Evolutionary conservation across 257 asterid genomes (phyloP), one percentile per base, ranked within the genome.

Genomic region (Rauvolfia tetraphylla): DNA sequence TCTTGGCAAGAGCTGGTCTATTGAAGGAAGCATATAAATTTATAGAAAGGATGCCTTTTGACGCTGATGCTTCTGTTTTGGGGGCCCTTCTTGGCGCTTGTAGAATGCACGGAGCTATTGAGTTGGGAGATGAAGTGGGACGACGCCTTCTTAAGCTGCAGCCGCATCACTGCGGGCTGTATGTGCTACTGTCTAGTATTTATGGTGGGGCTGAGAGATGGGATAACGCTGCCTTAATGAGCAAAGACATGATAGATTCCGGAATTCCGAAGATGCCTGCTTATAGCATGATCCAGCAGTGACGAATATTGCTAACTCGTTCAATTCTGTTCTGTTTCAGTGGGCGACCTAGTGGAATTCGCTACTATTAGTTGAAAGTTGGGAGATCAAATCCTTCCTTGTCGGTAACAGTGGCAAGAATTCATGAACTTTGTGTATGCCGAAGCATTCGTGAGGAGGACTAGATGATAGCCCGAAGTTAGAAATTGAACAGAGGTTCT

Each of bases 21-120:
- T n/a, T n/a, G n/a, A n/a, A n/a, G n/a, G n/a, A n/a, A n/a, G n/a
- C n/a, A n/a, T n/a, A n/a, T n/a, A n/a, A n/a, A n/a, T n/a, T n/a
- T n/a, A n/a, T 74, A 76, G 74, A 53, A 71, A 87, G 76, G 78
- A 92, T 94, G 95, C 97, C 97, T 71, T 87, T 90, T 72, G 81
- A 85, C 83, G 96, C 97, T 12, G 95, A 90, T 84, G 90, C 86
- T 34, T 85, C 97, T 69, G 97, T 92, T 49, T 80, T 86, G 74
- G 97, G 97, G 48, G 97, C 95, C 54, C 89, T 94, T 80, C 80
- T 94, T 74, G 93, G 93, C 67, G 96, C 97, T 62, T 92, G 97
- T 82, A 88, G 84, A 81, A 83, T 92, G 74, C 93, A 90, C 68
- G 96, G 97, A 78, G 88, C 81, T 36, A 79, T 89, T 39, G 92